These are phyloP conservation scores for Verruconis gallopava DNA, from an alignment of 2,329 filamentous ascomycete genomes.

Conservation along the genomic window DNA sequence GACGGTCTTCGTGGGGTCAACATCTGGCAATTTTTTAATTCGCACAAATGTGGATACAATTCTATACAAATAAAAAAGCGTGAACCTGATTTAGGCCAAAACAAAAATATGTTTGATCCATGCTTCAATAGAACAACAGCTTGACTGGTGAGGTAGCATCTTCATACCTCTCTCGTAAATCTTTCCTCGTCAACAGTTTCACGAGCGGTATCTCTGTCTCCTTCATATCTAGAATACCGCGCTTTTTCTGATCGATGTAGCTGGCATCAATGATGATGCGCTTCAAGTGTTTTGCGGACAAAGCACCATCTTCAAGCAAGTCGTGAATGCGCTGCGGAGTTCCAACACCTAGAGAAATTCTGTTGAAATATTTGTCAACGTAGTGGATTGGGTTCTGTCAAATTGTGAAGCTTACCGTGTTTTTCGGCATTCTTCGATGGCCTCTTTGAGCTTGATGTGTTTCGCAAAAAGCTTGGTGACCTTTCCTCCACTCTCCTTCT, in stretches of 20 bases:
- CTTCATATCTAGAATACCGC: constrained; percentile 88
- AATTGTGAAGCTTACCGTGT: constrained; percentile 31
- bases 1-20: too few species aligned
- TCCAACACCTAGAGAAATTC: constrained; percentile 77
- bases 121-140: constrained; percentile 44
- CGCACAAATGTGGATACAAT: too few species aligned
- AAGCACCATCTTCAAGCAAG: constrained; percentile 67
- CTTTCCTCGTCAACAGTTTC: constrained; percentile 55
- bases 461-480: constrained; percentile 95
- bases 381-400: neutral
- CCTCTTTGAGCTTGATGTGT: constrained; percentile 89
- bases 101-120: neutral
- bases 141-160: constrained; percentile 35
- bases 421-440: constrained; percentile 60
- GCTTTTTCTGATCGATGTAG: constrained; percentile 88
- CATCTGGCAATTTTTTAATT: too few species aligned
- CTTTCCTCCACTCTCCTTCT: constrained; percentile 46
- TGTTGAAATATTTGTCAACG: constrained; percentile 23
- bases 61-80: too few species aligned
- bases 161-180: constrained; percentile 58
- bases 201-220: constrained; percentile 76
- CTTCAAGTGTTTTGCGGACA: constrained; percentile 59
- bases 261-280: constrained; percentile 82
- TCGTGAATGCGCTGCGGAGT: constrained; percentile 76
- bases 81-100: too few species aligned